Base-by-base conservation (phyloP, 331 rosid genomes). In the Quercus lobata region DNA sequence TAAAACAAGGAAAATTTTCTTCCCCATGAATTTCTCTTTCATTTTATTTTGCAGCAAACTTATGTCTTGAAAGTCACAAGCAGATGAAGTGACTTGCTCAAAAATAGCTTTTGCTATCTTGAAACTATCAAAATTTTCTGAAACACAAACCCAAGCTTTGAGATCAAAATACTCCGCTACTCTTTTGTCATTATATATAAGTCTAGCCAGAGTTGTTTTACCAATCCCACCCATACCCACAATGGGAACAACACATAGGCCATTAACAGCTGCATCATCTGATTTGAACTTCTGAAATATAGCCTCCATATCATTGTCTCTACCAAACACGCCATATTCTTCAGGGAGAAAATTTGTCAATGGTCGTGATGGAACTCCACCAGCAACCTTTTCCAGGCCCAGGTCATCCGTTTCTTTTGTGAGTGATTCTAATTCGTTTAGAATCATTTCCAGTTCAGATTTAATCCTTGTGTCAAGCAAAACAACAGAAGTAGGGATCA, bases 1-100 rank as follows among this genome's bases (percentile, higher is more conserved):
- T 7, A 75, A 71, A 32, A 85, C 88, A 2, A 85, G 53, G 4
- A 85, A 69, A 52, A 70, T 71, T 55, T 8, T 79, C 21, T 79
- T 27, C 27, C 0, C 68, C 18, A 9, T 75, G 19, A 85, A 11
- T 3, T 56, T 12, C 72, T 34, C 24, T 5, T 3, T 16, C 4
- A 66, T 5, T 32, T 14, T 4, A 52, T 30, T 68, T 46, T 82
- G 86, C 16, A 85, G 52, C 19, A 16, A 4, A 14, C 49, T 17
- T 9, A 76, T 19, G 18, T 61, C 27, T 4, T 56, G 41, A 0
- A 9, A 3, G 19, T 32, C 6, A 30, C 46, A 11, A 30, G 5
- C 22, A 24, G 54, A 5, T 17, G 8, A 35, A 2, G 27, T 52
- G 7, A 34, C 7, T 0, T 5, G 7, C 57, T 70, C 75, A 7